Evolutionary conservation across 1,284 basidiomycete species (phyloP).

Genomic region (Cerrena zonata): DNA sequence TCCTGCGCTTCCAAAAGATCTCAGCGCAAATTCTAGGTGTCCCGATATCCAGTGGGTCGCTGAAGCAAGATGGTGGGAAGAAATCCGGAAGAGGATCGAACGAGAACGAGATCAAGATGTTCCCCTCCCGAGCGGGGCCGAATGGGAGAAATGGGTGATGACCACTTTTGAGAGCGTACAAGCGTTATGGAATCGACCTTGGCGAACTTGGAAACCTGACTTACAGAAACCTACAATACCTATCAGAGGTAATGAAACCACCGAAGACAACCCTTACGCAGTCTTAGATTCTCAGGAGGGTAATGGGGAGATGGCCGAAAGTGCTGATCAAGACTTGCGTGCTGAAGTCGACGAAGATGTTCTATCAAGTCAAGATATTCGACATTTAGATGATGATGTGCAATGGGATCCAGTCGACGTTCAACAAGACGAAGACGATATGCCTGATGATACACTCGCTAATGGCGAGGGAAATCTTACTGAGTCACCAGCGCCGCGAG

Average conservation of each 20-base stretch:
- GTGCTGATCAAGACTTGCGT: constrained; percentile 37
- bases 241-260: not conserved
- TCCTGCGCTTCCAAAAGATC: constrained; percentile 62
- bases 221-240: not conserved
- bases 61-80: constrained; percentile 67
- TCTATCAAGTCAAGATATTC: constrained; percentile 48
- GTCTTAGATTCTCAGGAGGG: constrained; percentile 11
- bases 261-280: constrained; percentile 27
- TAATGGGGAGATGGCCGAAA: constrained; percentile 13
- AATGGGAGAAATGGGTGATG: constrained; percentile 68
- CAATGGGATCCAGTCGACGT: constrained; percentile 30
- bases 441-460: constrained; percentile 24
- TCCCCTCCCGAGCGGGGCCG: constrained; percentile 26
- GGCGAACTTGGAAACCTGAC: constrained; percentile 53
- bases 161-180: constrained; percentile 84
- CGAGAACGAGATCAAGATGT: constrained; percentile 33
- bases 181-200: constrained; percentile 61
- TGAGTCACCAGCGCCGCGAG: not conserved
- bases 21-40: constrained; percentile 52
- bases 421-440: constrained; percentile 25
- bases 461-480: constrained; percentile 6
- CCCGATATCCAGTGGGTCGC: constrained; percentile 61
- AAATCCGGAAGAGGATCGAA: constrained; percentile 51
- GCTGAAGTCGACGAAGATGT: constrained; percentile 50
- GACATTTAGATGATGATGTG: constrained; percentile 36